Base-by-base conservation (phyloP, 2,329 filamentous ascomycete species). In the Fusarium heterosporum region DNA sequence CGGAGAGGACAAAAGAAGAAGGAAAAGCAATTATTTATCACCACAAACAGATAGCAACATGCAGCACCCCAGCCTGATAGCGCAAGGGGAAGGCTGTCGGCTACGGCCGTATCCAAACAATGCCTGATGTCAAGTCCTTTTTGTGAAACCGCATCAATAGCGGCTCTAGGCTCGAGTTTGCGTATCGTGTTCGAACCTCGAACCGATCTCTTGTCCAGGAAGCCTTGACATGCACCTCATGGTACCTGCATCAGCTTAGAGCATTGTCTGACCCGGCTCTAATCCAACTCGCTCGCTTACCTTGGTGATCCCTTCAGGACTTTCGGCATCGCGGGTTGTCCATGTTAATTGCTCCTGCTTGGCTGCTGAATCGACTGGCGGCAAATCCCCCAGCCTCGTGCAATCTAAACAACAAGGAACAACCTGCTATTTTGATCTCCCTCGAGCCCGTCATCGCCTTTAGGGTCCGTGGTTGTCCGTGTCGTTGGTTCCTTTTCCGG, bases 211-310 rank as follows among this genome's bases (percentile, higher is more conserved):
- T 56, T 10, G 45, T 25, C 32, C 32, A 42, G 26, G 28, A 19
- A 34, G 50, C 53, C 13, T 58, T 40, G 36, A 30, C 41, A 63
- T 63, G 60, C 51, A 58, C 39, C 58, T 47, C 19, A 42, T 60
- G 47, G 64, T 68, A 68, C 64, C 64, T 68, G 64, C 64, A 50
- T 68, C 57, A 67, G 53, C 45, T 52, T 55, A 32, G 40, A 52
- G 28, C 29, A 36, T 56, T 41, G 55, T 60, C 25, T 43, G 29
- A 29, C 36, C 36, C 36, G 51, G 29, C 53, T 34, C 34, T 50
- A 43, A 29, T 51, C 40, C 45, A 47, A 43, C 30, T 62, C 47
- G 61, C 54, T 55, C 55, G 48, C 48, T 54, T 45, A 34, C 16
- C 29, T 36, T 16, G 34, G 34, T 36, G 36, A 28, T 39, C 50